phyloP scores from a whole-genome alignment of 495 filamentous ascomycete species.

The Aspergillus hancockii region DNA sequence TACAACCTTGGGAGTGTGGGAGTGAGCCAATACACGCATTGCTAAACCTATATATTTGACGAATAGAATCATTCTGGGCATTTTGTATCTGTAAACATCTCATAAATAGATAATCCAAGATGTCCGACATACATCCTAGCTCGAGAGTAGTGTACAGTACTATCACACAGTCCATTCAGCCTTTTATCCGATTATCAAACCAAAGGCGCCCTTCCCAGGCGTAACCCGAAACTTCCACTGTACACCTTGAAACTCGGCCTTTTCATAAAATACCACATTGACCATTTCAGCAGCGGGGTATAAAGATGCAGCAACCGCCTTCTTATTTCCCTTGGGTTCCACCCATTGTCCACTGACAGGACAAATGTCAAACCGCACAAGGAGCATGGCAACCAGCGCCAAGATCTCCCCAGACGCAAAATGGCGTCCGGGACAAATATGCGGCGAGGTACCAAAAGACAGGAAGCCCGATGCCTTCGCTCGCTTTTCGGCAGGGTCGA shows the following conservation, averaged over 20 bases:
- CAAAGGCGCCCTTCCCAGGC: slow-evolving; percentile 27
- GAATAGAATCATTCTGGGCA: too few relatives aligned
- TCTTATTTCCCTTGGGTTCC: slow-evolving; percentile 20
- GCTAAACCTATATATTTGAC: too few relatives aligned
- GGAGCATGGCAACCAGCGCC: slow-evolving; percentile 34
- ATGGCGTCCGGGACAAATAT: slow-evolving; percentile 49
- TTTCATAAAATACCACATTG: slow-evolving; percentile 17
- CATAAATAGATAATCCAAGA: too few relatives aligned
- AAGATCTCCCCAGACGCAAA: slow-evolving; percentile 48
- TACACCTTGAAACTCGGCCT: slow-evolving; percentile 25
- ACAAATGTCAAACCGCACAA: slow-evolving; percentile 41
- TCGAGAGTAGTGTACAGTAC: too few relatives aligned
- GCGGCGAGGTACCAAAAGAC: slow-evolving; percentile 43
- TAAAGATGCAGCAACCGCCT: slow-evolving; percentile 22
- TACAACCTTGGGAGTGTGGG: too few relatives aligned
- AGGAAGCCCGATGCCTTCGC: slow-evolving; percentile 32
- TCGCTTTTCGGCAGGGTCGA: slow-evolving; percentile 9
- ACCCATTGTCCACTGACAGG: slow-evolving; percentile 24
- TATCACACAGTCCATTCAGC: too few relatives aligned
- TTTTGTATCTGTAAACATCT: too few relatives aligned
- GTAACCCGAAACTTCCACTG: slow-evolving; percentile 27
- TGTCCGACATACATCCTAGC: too few relatives aligned
- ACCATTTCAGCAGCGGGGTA: slow-evolving; percentile 17
- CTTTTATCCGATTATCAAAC: slow-evolving; percentile 28
- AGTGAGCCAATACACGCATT: too few relatives aligned